A percentile compares a stretch with the other conserved stretches of the same genome.
Conservation (phyloP, 2,329 filamentous ascomycete species). For the Paecilomyces formosus region DNA sequence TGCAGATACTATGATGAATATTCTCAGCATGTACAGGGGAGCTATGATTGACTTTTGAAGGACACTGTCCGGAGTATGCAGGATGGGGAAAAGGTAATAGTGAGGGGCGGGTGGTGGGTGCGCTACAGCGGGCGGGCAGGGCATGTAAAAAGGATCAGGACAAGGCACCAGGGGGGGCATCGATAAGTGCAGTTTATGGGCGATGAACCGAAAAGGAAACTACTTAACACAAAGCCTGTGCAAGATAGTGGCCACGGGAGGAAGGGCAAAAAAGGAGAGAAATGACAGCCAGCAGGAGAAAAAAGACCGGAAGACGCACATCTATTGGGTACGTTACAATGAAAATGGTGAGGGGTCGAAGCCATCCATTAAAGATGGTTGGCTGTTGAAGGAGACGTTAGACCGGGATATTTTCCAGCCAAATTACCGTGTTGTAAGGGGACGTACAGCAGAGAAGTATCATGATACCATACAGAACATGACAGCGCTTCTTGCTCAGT, state of each 20-base stretch:
- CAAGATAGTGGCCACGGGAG: background rate
- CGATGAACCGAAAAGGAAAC: background rate
- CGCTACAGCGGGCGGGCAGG: background rate
- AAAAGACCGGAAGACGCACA: slow-evolving; percentile 8
- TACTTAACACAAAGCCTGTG: background rate
- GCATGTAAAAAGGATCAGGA: background rate
- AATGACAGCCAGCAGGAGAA: slow-evolving; percentile 12
- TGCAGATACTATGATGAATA: background rate
- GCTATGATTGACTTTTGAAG: background rate
- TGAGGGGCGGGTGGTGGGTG: background rate
- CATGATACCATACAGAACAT: background rate
- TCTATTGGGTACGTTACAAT: slow-evolving; percentile 10
- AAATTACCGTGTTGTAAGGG: background rate
- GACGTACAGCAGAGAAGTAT: background rate
- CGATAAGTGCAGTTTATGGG: background rate
- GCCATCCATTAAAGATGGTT: slow-evolving; percentile 15
- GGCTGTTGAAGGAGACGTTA: slow-evolving; percentile 20
- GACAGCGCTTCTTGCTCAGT: background rate
- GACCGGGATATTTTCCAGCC: slow-evolving; percentile 15
- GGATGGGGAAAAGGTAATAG: background rate
- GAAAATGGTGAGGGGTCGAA: slow-evolving; percentile 16
- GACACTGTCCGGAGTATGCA: background rate
- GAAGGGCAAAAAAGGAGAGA: slow-evolving; percentile 2
- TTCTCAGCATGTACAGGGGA: background rate
- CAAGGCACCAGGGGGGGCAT: background rate